phyloP scores from a whole-genome alignment of 2,329 filamentous ascomycete genomes.

The Beauveria scarabaeidicola region DNA sequence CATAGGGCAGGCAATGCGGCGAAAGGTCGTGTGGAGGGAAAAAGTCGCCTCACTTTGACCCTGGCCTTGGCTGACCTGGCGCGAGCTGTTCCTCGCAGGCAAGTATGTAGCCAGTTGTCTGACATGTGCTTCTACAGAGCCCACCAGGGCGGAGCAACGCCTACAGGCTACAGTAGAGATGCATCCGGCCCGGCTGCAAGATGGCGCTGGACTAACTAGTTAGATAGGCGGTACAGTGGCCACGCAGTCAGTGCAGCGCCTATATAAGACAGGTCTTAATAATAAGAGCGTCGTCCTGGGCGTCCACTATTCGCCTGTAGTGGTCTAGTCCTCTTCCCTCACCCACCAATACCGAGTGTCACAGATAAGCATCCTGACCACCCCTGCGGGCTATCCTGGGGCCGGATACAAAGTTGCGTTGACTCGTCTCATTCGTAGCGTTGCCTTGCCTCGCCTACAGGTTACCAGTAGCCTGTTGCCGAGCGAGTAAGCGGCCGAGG shows the following conservation, averaged over 20 bases:
- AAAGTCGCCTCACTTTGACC: slow-evolving; percentile 10
- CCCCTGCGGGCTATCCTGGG: neutral
- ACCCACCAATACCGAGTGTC: slow-evolving; percentile 10
- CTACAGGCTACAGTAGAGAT: no score
- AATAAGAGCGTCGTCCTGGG: no score
- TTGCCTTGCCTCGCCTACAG: neutral
- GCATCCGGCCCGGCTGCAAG: slow-evolving; percentile 3
- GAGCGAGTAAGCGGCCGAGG: slow-evolving; percentile 4
- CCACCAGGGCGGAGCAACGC: neutral
- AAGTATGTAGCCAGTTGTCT: slow-evolving; percentile 16
- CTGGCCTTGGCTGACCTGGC: slow-evolving; percentile 15
- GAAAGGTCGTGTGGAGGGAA: neutral
- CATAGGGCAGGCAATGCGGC: neutral
- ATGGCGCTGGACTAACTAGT: neutral
- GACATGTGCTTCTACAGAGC: slow-evolving; percentile 16
- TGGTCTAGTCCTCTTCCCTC: neutral
- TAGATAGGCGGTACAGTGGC: neutral
- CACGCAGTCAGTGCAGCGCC: no score
- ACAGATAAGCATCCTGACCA: slow-evolving; percentile 11
- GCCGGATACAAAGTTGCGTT: neutral
- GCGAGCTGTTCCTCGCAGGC: slow-evolving; percentile 10
- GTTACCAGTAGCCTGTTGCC: neutral
- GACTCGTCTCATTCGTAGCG: neutral
- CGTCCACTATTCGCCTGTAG: neutral
- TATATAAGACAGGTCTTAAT: no score